A percentile compares a stretch with the other conserved stretches of the same genome.
phyloP scores from a whole-genome alignment of 2,329 filamentous ascomycete genomes.

The Aspergillus terreus region DNA sequence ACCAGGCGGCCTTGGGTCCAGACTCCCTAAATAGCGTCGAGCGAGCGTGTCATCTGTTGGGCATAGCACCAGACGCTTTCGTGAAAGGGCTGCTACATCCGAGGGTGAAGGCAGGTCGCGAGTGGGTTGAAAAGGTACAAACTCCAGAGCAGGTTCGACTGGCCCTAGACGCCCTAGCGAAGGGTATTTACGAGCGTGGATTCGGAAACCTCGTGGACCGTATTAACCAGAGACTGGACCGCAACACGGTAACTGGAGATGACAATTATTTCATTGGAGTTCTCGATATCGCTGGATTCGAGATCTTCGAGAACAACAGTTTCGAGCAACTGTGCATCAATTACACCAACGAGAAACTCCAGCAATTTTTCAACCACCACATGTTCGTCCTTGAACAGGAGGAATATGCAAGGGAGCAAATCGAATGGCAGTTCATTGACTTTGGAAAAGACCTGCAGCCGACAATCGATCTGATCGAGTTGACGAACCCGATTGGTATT shows the following conservation, averaged over 20 bases:
- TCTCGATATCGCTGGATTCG: constrained; percentile 97
- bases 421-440: constrained; percentile 99
- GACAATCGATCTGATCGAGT: constrained; percentile 93
- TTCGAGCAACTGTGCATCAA: constrained; percentile 99
- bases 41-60: constrained; percentile 77
- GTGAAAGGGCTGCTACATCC: constrained; percentile 86
- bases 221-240: constrained; percentile 88
- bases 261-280: constrained; percentile 97
- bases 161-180: constrained; percentile 83
- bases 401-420: constrained; percentile 94
- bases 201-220: constrained; percentile 89
- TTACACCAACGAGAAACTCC: constrained; percentile 98
- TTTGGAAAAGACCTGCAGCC: constrained; percentile 96
- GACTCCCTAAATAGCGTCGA: constrained; percentile 72
- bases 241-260: constrained; percentile 75
- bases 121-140: constrained; percentile 98
- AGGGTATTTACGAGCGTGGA: constrained; percentile 94
- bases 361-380: constrained; percentile 99
- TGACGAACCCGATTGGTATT: constrained; percentile 95
- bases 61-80: constrained; percentile 80
- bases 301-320: constrained; percentile 97
- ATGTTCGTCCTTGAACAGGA: constrained; percentile 99
- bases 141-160: constrained; percentile 94
- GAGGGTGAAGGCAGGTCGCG: constrained; percentile 87
- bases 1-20: constrained; percentile 78